Evolutionary conservation across 345 rosid genomes (phyloP).

Genomic region (Populus ilicifolia): DNA sequence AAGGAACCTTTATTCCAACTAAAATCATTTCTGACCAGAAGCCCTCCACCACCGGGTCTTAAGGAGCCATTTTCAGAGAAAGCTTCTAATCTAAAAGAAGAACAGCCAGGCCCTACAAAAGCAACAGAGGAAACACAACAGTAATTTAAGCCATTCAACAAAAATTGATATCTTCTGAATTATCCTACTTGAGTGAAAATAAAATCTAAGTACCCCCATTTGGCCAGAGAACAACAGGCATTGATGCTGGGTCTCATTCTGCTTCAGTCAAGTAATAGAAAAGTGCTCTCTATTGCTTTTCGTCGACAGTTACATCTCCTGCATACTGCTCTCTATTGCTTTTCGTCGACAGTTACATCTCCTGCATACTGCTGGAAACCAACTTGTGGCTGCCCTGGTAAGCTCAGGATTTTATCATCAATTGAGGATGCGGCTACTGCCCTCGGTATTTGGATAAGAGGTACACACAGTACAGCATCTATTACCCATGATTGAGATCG

Average conservation of each 20-base stretch:
- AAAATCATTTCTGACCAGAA: background rate
- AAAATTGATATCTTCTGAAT: background rate
- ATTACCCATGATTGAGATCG: background rate
- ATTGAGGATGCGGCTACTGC: background rate
- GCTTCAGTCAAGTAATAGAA: slow-evolving; percentile 10
- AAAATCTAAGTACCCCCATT: background rate
- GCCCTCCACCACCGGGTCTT: background rate
- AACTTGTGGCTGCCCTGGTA: slow-evolving; percentile 6
- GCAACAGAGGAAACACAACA: no score
- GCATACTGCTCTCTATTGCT: background rate
- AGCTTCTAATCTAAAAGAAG: slow-evolving; percentile 3
- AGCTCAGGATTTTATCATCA: background rate
- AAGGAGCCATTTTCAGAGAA: slow-evolving; percentile 4
- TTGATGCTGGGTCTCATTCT: slow-evolving; percentile 1
- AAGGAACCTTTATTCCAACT: slow-evolving; percentile 4
- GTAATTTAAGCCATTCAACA: background rate
- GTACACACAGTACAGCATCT: background rate
- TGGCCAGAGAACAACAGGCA: slow-evolving; percentile 10
- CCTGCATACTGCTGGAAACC: slow-evolving; percentile 7
- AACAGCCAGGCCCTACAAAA: slow-evolving; percentile 8
- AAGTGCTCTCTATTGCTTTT: background rate
- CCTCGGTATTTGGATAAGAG: background rate
- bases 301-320: background rate
- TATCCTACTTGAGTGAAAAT: background rate
- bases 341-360: background rate